Evolutionary conservation across 2,329 filamentous ascomycete species (phyloP).

Genomic region (Aspergillus carbonarius): DNA sequence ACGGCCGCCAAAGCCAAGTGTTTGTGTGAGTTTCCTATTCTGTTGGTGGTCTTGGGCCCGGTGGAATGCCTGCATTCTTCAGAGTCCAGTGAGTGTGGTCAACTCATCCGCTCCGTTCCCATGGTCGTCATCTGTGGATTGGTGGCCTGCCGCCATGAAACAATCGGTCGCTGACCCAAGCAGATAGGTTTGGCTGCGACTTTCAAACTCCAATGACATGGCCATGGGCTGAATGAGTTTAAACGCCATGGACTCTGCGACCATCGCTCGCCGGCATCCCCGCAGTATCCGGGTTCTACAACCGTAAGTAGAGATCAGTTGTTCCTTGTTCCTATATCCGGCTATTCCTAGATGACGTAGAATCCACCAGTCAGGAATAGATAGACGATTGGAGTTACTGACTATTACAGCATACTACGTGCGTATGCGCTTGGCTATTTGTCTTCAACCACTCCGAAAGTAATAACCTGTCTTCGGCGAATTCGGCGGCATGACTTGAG

Average conservation of each 20-base stretch:
- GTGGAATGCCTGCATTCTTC: neutral
- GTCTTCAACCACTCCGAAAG: slow-evolving; percentile 47
- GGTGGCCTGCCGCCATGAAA: neutral
- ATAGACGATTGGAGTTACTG: slow-evolving; percentile 8
- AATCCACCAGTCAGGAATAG: slow-evolving; percentile 4
- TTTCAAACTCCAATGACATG: slow-evolving; percentile 6
- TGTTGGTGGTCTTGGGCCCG: slow-evolving; percentile 5
- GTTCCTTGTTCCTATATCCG: neutral
- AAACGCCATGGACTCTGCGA: slow-evolving; percentile 29
- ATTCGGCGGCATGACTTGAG: slow-evolving; percentile 34
- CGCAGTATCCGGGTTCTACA: slow-evolving; percentile 28
- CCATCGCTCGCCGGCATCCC: slow-evolving; percentile 23
- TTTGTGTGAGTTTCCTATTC: slow-evolving; percentile 9
- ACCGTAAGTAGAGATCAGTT: slow-evolving; percentile 32
- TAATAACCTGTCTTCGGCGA: slow-evolving; percentile 41
- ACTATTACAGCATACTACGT: slow-evolving; percentile 37
- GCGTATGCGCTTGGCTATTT: slow-evolving; percentile 52
- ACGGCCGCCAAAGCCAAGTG: neutral
- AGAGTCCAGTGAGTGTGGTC: slow-evolving; percentile 3
- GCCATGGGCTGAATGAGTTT: slow-evolving; percentile 27
- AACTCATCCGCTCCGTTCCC: neutral
- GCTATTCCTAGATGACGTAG: slow-evolving; percentile 1
- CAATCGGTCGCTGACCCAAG: neutral
- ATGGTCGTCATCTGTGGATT: neutral
- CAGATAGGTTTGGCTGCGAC: neutral